Evolutionary conservation across 495 filamentous ascomycete genomes (phyloP), one percentile per base, ranked within the genome.

Genomic region (Bacidia gigantensis): DNA sequence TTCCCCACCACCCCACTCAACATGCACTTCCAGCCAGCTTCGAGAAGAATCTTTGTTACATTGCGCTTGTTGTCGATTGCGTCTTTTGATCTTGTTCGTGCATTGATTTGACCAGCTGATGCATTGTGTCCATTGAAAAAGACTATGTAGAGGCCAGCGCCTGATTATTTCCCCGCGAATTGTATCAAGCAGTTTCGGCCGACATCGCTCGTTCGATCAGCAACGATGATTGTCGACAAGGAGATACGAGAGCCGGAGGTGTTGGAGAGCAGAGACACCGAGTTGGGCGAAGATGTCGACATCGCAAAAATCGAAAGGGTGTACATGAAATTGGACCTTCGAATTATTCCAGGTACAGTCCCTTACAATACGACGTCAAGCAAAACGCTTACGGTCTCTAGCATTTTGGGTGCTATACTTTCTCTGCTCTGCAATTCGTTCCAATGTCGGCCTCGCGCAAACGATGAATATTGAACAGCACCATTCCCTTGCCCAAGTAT

Each of bases 381-480:
- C 56, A 18, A n/a, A 50, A 42, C n/a, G 50, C 58, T 56, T 29
- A 57, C 39, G 3, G 45, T 41, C 50, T 21, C 45, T 48, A 76
- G 86, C 89, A 35, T 89, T 95, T 65, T 95, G 88, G 88, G 67
- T 82, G n/a, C 73, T 95, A 7, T 95, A 95, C 67, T 94, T 95
- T 64, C 74, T 95, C 53, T 87, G 84, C 72, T 92, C 89, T 0
- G 87, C 87, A 49, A 87, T 94, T 62, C 82, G 87, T 43, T 89
- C 86, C 56, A 94, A 93, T 72, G 83, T 95, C 56, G 86, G 86
- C 18, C 75, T 95, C 56, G 84, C 89, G 25, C 85, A 94, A 65
- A 94, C 89, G 2, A 94, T 94, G 87, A 93, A 94, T 64, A 59
- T 67, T 25, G 65, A 71, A 18, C 64, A 73, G 18, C 71, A 74